A percentile compares a stretch with the other conserved stretches of the same genome.
Evolutionary conservation across 2,329 filamentous ascomycete species (phyloP).

Genomic region (Trichoderma brevicompactum): DNA sequence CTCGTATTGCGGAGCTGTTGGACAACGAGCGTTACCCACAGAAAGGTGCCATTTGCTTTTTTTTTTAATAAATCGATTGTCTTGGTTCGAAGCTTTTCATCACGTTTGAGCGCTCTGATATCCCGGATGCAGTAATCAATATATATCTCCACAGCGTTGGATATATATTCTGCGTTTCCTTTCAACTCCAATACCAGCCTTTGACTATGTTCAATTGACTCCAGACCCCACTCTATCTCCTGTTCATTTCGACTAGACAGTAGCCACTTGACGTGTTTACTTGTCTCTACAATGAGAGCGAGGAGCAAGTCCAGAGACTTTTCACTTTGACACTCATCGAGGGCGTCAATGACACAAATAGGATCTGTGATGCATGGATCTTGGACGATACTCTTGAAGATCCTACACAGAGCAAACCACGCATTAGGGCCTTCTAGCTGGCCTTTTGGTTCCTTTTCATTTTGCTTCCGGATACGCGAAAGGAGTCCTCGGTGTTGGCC

Average conservation of each 20-base stretch:
- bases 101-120: background rate
- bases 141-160: background rate
- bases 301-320: background rate
- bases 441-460: constrained; percentile 35
- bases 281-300: background rate
- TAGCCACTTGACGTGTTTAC: background rate
- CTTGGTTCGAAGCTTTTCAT: background rate
- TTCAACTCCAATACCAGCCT: background rate
- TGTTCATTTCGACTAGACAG: background rate
- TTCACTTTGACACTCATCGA: background rate
- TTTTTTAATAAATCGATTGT: rapidly evolving
- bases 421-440: constrained; percentile 48
- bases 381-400: constrained; percentile 44
- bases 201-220: background rate
- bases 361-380: constrained; percentile 38
- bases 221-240: background rate
- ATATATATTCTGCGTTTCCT: background rate
- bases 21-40: constrained; percentile 4
- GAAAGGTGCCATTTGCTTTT: background rate
- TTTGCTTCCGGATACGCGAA: constrained; percentile 40
- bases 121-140: background rate
- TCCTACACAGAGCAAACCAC: constrained; percentile 42
- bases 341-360: constrained; percentile 44
- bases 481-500: constrained; percentile 40
- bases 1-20: background rate